These are phyloP conservation scores for Dorcoceras hygrometricum DNA, from an alignment of 257 asterid genomes.

Conservation along the genomic window DNA sequence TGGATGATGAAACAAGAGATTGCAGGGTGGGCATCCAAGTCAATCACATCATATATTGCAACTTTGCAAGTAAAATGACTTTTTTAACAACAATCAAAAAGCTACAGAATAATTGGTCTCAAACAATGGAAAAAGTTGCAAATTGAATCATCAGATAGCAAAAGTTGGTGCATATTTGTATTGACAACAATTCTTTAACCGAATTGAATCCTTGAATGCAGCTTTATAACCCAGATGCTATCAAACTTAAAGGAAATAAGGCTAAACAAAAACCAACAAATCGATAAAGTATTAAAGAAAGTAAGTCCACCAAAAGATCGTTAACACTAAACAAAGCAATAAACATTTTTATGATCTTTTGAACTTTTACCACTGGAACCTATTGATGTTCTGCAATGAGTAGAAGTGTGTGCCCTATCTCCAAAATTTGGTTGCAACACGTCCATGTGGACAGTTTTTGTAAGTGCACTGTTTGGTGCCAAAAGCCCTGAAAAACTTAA, in stretches of 20 bases:
- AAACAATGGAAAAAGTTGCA: not conserved
- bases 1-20: not conserved
- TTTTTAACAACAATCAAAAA: not conserved
- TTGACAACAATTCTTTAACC: not conserved
- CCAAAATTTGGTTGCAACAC: constrained; percentile 28
- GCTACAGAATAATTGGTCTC: too few relatives aligned
- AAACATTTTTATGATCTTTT: constrained; percentile 42
- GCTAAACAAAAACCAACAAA: constrained; percentile 4
- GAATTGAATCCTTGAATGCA: not conserved
- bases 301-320: not conserved
- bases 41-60: not conserved
- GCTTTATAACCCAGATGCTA: constrained; percentile 1
- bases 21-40: not conserved
- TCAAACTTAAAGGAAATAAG: not conserved
- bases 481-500: constrained; percentile 37
- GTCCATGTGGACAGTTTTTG: constrained; percentile 27
- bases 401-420: constrained; percentile 27
- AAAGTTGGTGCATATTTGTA: too few relatives aligned
- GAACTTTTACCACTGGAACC: constrained; percentile 20
- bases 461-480: constrained; percentile 21
- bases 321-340: constrained; percentile 4
- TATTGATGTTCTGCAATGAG: constrained; percentile 24
- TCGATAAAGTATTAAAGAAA: not conserved
- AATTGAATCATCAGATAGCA: not conserved
- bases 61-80: not conserved